Conservation (phyloP, 305 asterid genomes). For the Euphrasia arctica region DNA sequence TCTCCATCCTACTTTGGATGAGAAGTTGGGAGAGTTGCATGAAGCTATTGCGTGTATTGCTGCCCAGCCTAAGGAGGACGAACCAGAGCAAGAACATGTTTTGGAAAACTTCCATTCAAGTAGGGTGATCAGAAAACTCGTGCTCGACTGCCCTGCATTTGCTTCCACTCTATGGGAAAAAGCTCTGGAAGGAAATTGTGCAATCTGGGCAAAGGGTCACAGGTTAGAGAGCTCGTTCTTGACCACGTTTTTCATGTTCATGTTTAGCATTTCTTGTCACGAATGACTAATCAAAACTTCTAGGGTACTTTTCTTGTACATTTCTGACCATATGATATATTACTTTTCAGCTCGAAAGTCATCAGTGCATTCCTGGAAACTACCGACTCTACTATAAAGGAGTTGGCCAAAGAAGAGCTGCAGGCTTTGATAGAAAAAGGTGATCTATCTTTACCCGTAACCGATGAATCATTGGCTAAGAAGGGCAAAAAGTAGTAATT, state of each 20-base stretch:
- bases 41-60: conserved; percentile 66
- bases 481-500: conserved; percentile 2
- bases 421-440: conserved; percentile 65
- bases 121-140: conserved; percentile 71
- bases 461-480: conserved; percentile 26
- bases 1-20: conserved; percentile 60
- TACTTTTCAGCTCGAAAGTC: conserved; percentile 55
- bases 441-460: conserved; percentile 41
- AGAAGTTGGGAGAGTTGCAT: conserved; percentile 49
- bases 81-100: conserved; percentile 56
- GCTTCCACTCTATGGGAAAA: conserved; percentile 79
- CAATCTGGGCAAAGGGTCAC: conserved; percentile 75
- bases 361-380: conserved; percentile 61
- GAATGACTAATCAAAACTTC: too few relatives aligned
- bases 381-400: conserved; percentile 44
- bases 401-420: conserved; percentile 63
- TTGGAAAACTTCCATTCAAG: conserved; percentile 85
- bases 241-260: neutral
- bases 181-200: conserved; percentile 73
- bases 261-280: neutral
- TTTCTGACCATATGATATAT: conserved; percentile 13
- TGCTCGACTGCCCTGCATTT: conserved; percentile 73
- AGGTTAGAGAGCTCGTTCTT: conserved; percentile 41
- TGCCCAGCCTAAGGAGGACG: conserved; percentile 60
- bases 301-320: neutral